Conservation (phyloP, 202 grass and related monocot species). For the Panicum hallii region DNA sequence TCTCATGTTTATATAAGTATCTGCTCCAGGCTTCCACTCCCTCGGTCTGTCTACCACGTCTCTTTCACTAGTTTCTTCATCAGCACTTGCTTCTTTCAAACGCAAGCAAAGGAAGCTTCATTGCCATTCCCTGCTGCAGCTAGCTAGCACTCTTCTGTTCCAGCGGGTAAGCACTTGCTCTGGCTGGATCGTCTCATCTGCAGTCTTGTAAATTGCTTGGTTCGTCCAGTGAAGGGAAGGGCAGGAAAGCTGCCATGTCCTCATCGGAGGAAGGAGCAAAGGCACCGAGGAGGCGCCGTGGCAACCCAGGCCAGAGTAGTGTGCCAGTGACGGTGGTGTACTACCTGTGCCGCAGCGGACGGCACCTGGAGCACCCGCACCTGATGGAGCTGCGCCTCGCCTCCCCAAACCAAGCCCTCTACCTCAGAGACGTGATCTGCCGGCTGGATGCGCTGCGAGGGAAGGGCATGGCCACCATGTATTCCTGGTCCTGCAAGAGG, state of each 20-base stretch:
- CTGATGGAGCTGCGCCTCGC: conserved; percentile 79
- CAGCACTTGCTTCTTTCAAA: not conserved
- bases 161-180: not conserved
- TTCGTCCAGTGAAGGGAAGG: not conserved
- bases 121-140: conserved; percentile 18
- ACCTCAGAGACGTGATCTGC: conserved; percentile 76
- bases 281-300: not conserved
- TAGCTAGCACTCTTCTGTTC: conserved; percentile 1
- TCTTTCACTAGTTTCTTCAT: not conserved
- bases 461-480: conserved; percentile 77
- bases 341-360: conserved; percentile 72
- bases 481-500: conserved; percentile 99
- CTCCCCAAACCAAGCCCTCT: conserved; percentile 61
- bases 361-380: conserved; percentile 91
- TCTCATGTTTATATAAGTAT: not conserved
- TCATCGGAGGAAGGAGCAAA: not conserved
- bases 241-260: not conserved
- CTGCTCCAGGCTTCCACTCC: not conserved
- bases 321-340: conserved; percentile 74
- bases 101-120: not conserved
- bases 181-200: not conserved
- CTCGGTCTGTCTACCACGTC: not conserved
- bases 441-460: conserved; percentile 76
- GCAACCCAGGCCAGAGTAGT: not conserved
- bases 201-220: not conserved